Conservation (phyloP, 192 early-diverging fungal genomes). For the Umbelopsis sp. region DNA sequence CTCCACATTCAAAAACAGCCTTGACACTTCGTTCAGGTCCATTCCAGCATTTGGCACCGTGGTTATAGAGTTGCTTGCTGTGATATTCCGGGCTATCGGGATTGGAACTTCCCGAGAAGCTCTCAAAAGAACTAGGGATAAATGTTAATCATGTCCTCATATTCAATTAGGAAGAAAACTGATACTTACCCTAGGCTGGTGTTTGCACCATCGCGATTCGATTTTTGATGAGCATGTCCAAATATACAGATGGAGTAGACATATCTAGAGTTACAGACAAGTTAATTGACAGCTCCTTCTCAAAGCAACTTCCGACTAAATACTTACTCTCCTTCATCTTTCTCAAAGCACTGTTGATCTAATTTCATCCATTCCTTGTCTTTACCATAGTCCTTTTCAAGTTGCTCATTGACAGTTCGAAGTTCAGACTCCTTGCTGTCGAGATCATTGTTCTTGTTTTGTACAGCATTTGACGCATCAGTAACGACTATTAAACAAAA, state of each 20-base stretch:
- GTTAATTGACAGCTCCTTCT: background rate
- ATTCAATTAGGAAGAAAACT: background rate
- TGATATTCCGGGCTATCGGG: conserved; percentile 44
- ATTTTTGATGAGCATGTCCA: conserved; percentile 75
- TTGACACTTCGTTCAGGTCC: conserved; percentile 75
- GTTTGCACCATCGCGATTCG: conserved; percentile 58
- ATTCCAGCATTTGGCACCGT: conserved; percentile 93
- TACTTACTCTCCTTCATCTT: conserved; percentile 70
- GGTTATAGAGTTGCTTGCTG: conserved; percentile 62
- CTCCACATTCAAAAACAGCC: conserved; percentile 76
- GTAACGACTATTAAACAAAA: background rate
- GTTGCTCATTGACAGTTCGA: conserved; percentile 52
- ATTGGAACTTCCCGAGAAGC: conserved; percentile 37
- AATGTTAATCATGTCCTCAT: background rate
- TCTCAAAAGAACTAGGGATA: conserved; percentile 38
- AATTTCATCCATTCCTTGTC: conserved; percentile 70
- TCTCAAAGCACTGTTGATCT: conserved; percentile 68
- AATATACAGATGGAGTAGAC: conserved; percentile 73
- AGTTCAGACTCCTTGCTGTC: conserved; percentile 36
- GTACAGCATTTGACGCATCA: conserved; percentile 1
- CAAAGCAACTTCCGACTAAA: background rate
- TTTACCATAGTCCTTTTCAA: conserved; percentile 72
- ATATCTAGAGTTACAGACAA: conserved; percentile 54
- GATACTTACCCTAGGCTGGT: conserved; percentile 55
- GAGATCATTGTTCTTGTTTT: conserved; percentile 31